These are phyloP conservation scores for Eragrostis nindensis DNA, from an alignment of 176 grass and related monocot genomes.

Conservation along the genomic window DNA sequence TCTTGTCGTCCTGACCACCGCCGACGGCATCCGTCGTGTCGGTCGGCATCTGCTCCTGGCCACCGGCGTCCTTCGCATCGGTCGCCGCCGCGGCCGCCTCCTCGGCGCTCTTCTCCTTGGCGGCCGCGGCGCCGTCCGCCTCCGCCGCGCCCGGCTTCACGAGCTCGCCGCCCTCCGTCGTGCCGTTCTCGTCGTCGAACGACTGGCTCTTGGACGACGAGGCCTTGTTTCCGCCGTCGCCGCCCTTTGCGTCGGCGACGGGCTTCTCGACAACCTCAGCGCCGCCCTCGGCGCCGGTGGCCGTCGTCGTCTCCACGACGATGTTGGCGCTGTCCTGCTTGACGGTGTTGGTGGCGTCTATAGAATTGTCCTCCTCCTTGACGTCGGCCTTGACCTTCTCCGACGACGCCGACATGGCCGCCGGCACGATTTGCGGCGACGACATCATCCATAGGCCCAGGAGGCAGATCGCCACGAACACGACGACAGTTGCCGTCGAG, in stretches of 20 bases:
- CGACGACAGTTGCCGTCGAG: constrained; percentile 60
- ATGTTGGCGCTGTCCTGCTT: constrained; percentile 58
- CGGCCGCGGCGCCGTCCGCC: constrained; percentile 1
- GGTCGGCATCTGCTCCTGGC: constrained; percentile 1
- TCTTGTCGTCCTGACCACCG: constrained; percentile 12
- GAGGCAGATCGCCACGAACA: constrained; percentile 78
- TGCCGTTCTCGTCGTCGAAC: constrained; percentile 83
- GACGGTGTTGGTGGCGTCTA: constrained; percentile 37
- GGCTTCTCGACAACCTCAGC: constrained; percentile 21
- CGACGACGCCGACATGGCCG: constrained; percentile 29
- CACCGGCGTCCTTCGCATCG: background rate
- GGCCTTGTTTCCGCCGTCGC: constrained; percentile 28
- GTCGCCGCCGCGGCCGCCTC: constrained; percentile 1
- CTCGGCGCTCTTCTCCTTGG: constrained; percentile 42
- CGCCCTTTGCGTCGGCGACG: too few species aligned
- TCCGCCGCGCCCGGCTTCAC: constrained; percentile 53
- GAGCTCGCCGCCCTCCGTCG: constrained; percentile 71
- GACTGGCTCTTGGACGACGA: too few species aligned
- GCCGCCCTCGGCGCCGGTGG: background rate
- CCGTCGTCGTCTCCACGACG: constrained; percentile 1
- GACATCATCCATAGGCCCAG: constrained; percentile 80
- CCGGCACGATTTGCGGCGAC: constrained; percentile 51
- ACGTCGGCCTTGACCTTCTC: background rate
- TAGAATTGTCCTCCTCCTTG: background rate
- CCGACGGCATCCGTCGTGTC: constrained; percentile 23